These are phyloP conservation scores for Przewalskia tangutica DNA, from an alignment of 257 asterid genomes.

Conservation along the genomic window DNA sequence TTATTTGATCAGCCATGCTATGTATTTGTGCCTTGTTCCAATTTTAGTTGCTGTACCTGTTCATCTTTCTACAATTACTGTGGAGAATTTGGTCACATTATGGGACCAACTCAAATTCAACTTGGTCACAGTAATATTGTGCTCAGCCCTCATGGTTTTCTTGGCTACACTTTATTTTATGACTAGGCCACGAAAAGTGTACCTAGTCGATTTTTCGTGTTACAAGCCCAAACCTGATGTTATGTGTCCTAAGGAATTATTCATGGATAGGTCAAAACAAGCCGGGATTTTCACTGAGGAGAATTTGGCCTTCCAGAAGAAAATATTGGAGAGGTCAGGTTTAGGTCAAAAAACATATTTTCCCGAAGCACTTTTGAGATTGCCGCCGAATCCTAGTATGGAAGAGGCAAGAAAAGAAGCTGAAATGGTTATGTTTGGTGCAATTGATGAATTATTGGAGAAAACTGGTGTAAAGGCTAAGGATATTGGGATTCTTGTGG, in stretches of 20 bases:
- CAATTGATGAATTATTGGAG: constrained; percentile 37
- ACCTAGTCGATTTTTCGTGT: constrained; percentile 58
- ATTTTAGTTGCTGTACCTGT: constrained; percentile 19
- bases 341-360: constrained; percentile 64
- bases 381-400: constrained; percentile 49
- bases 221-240: constrained; percentile 40
- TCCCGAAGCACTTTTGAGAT: constrained; percentile 36
- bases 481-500: constrained; percentile 67
- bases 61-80: constrained; percentile 29
- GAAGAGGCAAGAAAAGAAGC: constrained; percentile 61
- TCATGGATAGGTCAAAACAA: constrained; percentile 32
- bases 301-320: constrained; percentile 46
- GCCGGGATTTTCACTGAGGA: constrained; percentile 39
- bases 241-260: constrained; percentile 44
- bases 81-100: constrained; percentile 19
- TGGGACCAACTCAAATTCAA: constrained; percentile 48
- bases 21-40: constrained; percentile 41
- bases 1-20: constrained; percentile 38
- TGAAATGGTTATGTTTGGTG: constrained; percentile 22
- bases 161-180: constrained; percentile 45
- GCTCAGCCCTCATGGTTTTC: constrained; percentile 38
- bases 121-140: constrained; percentile 27
- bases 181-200: constrained; percentile 53
- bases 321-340: constrained; percentile 57
- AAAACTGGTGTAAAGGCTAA: constrained; percentile 58